phyloP scores from a whole-genome alignment of 306 rosid species.

The Cucurbita argyrosperma region DNA sequence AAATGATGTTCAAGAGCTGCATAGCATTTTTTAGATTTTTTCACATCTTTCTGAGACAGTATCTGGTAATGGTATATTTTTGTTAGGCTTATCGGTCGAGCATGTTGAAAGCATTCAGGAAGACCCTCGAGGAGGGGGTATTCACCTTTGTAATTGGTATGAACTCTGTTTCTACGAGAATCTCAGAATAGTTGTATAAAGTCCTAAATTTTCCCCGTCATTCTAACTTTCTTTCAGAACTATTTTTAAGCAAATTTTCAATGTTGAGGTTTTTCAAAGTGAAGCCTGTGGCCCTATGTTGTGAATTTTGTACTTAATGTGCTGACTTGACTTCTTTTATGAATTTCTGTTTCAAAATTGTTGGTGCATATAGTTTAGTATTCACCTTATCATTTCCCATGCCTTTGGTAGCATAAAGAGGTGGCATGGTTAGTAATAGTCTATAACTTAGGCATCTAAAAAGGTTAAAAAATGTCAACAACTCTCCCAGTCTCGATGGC shows the following conservation, averaged over 20 bases:
- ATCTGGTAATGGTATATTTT: not conserved
- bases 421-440: constrained; percentile 3
- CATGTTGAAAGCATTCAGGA: constrained; percentile 95
- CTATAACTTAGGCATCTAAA: constrained; percentile 8
- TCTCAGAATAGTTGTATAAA: constrained; percentile 5
- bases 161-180: constrained; percentile 11
- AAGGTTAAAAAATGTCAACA: constrained; percentile 13
- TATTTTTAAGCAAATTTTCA: constrained; percentile 5
- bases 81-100: constrained; percentile 79
- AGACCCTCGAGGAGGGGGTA: constrained; percentile 81
- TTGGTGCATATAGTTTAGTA: constrained; percentile 6
- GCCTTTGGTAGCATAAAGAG: not conserved
- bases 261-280: constrained; percentile 11
- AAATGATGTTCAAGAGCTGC: not conserved
- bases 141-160: constrained; percentile 92
- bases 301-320: constrained; percentile 17
- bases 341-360: constrained; percentile 10
- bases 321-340: constrained; percentile 9
- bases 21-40: not conserved
- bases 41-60: not conserved
- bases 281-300: constrained; percentile 25
- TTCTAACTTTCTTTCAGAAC: not conserved
- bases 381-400: not conserved
- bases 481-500: constrained; percentile 26
- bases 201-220: not conserved